phyloP scores from a whole-genome alignment of 768 basidiomycete genomes.

The Termitomyces sp. region DNA sequence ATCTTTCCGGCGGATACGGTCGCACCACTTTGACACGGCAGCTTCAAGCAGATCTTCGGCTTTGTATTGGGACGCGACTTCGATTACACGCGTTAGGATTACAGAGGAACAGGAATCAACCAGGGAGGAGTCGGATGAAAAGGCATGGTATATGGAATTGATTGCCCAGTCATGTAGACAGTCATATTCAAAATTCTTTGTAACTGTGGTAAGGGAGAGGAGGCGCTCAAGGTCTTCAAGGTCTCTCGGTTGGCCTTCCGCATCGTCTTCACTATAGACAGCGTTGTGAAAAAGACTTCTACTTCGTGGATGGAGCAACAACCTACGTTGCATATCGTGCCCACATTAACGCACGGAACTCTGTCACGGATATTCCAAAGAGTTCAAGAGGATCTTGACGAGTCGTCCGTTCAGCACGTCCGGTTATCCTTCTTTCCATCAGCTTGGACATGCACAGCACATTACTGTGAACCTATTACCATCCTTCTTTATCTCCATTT shows the following conservation, averaged over 20 bases:
- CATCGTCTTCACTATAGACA: constrained; percentile 35
- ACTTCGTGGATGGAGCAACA: neutral
- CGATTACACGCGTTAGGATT: constrained; percentile 23
- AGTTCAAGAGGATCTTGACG: constrained; percentile 36
- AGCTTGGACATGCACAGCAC: constrained; percentile 16
- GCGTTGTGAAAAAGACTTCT: neutral
- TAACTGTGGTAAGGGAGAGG: constrained; percentile 38
- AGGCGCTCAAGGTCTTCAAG: constrained; percentile 35
- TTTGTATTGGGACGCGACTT: constrained; percentile 20
- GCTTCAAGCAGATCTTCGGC: constrained; percentile 17
- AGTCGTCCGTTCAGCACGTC: constrained; percentile 12
- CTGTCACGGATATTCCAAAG: constrained; percentile 34
- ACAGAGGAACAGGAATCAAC: constrained; percentile 29
- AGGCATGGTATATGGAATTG: constrained; percentile 24
- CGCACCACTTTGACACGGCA: constrained; percentile 23
- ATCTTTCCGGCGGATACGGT: constrained; percentile 22
- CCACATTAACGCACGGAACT: constrained; percentile 50
- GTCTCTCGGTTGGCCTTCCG: constrained; percentile 33
- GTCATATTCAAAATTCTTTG: constrained; percentile 43
- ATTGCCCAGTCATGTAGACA: constrained; percentile 40
- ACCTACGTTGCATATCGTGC: constrained; percentile 47
- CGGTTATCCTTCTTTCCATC: constrained; percentile 12
- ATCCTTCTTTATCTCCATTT: neutral
- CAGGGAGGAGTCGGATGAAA: constrained; percentile 18
- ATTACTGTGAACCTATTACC: constrained; percentile 17